Evolutionary conservation across 495 filamentous ascomycete species (phyloP), one percentile per base, ranked within the genome.

Genomic region (Lepidopterella palustris): DNA sequence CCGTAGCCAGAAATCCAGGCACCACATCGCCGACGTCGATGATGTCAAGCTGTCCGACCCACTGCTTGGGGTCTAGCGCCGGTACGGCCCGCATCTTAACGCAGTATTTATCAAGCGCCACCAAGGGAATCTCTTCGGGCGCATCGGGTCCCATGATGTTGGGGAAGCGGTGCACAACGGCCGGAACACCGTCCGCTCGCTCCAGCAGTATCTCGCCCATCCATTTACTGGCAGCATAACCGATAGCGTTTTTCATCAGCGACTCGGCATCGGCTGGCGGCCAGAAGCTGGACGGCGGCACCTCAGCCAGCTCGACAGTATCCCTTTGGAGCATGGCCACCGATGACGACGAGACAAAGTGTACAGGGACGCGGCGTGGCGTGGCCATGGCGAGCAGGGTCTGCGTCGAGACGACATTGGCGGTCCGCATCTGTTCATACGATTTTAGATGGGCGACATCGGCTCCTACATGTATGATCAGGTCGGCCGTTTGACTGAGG

Each of bases 381-480:
- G 55, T 18, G 5, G 13, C 9, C 2, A 54, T 13, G 0, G 20
- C 1, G 3, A n/a, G 9, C 3, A 60, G 32, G 1, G 26, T 25
- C 1, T 2, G 4, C 1, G 58, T 60, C 1, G 49, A 6, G 1
- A 1, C 20, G 23, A 55, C 32, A 28, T 61, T 61, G 4, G 58
- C 9, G 8, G 1, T 40, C 0, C 15, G 25, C 5, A 61, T 39
- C 1, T 9, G 10, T 3, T n/a, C 24, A 20, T 49, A 61, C 15
- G 0, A 0, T 25, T 61, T 61, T 2, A 61, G 32, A 21, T 0
- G 28, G 35, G 35, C 31, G 1, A n/a, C 21, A 20, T 61, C 51
- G 6, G 58, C 58, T 18, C 58, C 58, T n/a, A 48, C 49, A 25
- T 61, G 58, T 4, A 61, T 50, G 50, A 61, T 21, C 5, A 50